Evolutionary conservation across 345 rosid genomes (phyloP).

Genomic region (Barbarea vulgaris): DNA sequence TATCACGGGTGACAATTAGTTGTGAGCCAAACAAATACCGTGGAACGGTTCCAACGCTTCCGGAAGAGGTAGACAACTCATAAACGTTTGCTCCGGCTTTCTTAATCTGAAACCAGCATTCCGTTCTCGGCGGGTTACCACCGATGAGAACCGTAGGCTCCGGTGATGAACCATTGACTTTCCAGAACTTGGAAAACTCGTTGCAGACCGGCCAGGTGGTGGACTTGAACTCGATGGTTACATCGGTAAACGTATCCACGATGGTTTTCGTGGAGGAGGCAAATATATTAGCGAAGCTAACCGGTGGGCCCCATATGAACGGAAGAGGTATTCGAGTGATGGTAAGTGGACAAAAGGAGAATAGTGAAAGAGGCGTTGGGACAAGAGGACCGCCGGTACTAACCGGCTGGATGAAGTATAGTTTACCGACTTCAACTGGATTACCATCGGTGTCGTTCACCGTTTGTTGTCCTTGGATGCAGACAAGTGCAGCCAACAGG

Average conservation of each 20-base stretch:
- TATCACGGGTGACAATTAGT: slow-evolving; percentile 11
- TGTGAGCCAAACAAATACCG: background rate
- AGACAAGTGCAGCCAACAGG: background rate
- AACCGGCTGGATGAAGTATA: slow-evolving; percentile 13
- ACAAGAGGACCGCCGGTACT: slow-evolving; percentile 14
- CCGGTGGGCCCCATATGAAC: background rate
- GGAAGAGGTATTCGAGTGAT: background rate
- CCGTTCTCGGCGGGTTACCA: background rate
- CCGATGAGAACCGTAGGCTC: background rate
- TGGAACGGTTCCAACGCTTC: background rate
- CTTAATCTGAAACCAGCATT: background rate
- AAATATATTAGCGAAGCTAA: background rate
- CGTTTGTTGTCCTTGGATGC: background rate
- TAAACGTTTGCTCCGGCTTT: background rate
- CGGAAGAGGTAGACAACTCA: background rate
- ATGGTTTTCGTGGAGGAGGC: background rate
- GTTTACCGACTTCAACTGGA: background rate
- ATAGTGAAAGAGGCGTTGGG: background rate
- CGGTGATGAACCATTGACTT: background rate
- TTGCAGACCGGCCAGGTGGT: background rate
- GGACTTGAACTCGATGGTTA: slow-evolving; percentile 18
- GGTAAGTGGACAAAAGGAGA: slow-evolving; percentile 8
- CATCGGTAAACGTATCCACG: background rate
- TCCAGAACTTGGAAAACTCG: slow-evolving; percentile 15
- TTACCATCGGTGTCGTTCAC: slow-evolving; percentile 8